phyloP scores from a whole-genome alignment of 805 yeast species.

The Yamadazyma nakazawae region DNA sequence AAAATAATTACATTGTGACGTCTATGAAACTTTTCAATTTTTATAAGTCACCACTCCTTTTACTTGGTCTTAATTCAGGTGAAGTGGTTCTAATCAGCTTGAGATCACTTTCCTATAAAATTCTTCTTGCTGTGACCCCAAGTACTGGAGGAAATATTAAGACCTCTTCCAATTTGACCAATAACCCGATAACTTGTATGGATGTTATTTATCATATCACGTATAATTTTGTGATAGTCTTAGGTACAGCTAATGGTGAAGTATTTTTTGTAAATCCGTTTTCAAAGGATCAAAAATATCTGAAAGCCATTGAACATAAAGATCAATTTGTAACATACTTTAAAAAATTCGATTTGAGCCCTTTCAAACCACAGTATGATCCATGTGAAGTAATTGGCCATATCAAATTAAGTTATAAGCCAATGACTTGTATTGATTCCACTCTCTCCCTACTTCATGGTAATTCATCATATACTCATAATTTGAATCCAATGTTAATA shows the following conservation, averaged over 20 bases:
- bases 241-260: constrained; percentile 64
- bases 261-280: constrained; percentile 46
- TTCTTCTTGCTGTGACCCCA: constrained; percentile 21
- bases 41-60: constrained; percentile 42
- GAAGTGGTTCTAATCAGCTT: constrained; percentile 63
- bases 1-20: constrained; percentile 36
- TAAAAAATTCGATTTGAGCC: constrained; percentile 35
- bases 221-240: constrained; percentile 47
- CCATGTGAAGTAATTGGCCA: constrained; percentile 43
- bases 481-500: constrained; percentile 41
- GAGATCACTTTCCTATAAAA: constrained; percentile 39
- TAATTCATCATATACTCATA: constrained; percentile 3
- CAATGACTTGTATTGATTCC: constrained; percentile 48
- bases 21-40: constrained; percentile 30
- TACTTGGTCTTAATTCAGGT: constrained; percentile 66
- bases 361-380: constrained; percentile 14
- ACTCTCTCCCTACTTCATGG: constrained; percentile 19
- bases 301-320: constrained; percentile 18
- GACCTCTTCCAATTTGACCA: constrained; percentile 10
- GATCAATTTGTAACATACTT: constrained; percentile 36
- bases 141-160: background rate
- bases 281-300: constrained; percentile 10
- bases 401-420: constrained; percentile 56
- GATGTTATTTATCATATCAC: constrained; percentile 28
- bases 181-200: constrained; percentile 21